Evolutionary conservation across 1,284 basidiomycete genomes (phyloP).

Genomic region (Cryptococcus sp.): DNA sequence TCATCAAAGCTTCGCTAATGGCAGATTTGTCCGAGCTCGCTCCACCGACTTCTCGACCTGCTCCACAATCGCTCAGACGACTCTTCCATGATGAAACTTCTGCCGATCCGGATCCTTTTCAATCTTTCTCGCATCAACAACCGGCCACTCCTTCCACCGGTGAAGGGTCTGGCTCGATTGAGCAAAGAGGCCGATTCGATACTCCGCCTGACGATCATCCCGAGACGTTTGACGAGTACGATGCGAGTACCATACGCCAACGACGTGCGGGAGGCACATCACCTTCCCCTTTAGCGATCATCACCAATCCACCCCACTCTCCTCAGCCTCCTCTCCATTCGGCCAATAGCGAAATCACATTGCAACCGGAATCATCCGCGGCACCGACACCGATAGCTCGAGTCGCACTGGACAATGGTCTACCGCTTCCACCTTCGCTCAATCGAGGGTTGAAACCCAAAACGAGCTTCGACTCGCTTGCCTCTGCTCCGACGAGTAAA

Average conservation of each 20-base stretch:
- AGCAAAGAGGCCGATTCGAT: slow-evolving; percentile 17
- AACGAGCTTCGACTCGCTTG: slow-evolving; percentile 26
- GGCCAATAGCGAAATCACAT: slow-evolving; percentile 5
- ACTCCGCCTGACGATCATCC: slow-evolving; percentile 10
- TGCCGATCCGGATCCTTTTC: slow-evolving; percentile 39
- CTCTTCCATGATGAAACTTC: slow-evolving; percentile 46
- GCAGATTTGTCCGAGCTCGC: slow-evolving; percentile 11
- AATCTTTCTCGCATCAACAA: slow-evolving; percentile 36
- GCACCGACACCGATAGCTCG: slow-evolving; percentile 22
- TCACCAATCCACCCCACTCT: background rate
- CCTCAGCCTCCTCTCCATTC: background rate
- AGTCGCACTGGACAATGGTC: slow-evolving; percentile 1
- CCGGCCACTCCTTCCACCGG: slow-evolving; percentile 24
- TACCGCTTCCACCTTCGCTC: slow-evolving; percentile 3
- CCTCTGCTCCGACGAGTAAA: slow-evolving; percentile 24
- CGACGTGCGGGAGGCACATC: slow-evolving; percentile 10
- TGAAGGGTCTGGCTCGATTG: slow-evolving; percentile 14
- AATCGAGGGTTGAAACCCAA: slow-evolving; percentile 10
- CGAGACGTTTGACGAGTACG: slow-evolving; percentile 8
- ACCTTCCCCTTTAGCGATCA: slow-evolving; percentile 10
- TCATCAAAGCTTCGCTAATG: background rate
- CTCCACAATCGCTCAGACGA: slow-evolving; percentile 44
- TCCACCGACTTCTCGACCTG: slow-evolving; percentile 24
- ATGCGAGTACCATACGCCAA: slow-evolving; percentile 22
- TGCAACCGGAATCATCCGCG: slow-evolving; percentile 8